A percentile compares a stretch with the other conserved stretches of the same genome.
These are phyloP conservation scores for Lasiodiplodia gonubiensis DNA, from an alignment of 2,329 filamentous ascomycete genomes.

Conservation along the genomic window DNA sequence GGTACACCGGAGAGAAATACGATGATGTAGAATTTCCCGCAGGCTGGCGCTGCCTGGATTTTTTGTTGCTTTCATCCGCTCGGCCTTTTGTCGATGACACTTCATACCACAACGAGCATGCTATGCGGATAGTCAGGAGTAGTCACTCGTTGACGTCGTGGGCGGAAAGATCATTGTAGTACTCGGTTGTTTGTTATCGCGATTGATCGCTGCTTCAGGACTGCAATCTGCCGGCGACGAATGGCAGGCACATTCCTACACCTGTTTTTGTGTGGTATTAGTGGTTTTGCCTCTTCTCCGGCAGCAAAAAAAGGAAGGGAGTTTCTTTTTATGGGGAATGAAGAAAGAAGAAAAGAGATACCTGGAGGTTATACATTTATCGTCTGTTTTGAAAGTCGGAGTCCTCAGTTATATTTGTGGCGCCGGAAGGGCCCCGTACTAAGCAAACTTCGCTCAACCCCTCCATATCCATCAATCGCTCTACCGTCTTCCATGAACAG, in stretches of 20 bases:
- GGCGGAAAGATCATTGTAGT: neutral
- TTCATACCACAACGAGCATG: neutral
- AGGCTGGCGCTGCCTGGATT: neutral
- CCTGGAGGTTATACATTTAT: neutral
- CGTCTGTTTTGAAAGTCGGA: neutral
- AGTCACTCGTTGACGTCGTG: neutral
- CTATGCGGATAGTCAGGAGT: neutral
- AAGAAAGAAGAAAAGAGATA: neutral
- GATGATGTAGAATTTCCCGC: constrained; percentile 19
- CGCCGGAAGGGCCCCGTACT: neutral
- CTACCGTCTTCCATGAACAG: neutral
- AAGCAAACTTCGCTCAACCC: neutral
- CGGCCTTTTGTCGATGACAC: neutral
- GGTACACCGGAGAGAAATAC: constrained; percentile 32
- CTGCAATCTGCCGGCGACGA: neutral
- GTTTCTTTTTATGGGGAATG: neutral
- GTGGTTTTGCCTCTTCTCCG: neutral
- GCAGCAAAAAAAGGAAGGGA: neutral
- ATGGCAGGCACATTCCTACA: neutral
- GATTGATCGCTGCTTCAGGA: neutral
- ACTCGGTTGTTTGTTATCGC: neutral
- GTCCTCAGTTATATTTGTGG: neutral
- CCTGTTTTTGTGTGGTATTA: neutral
- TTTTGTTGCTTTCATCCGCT: neutral
- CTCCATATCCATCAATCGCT: neutral